Evolutionary conservation across 1,284 basidiomycete species (phyloP), one percentile per base, ranked within the genome.

Genomic region (Entoloma clypeatum): DNA sequence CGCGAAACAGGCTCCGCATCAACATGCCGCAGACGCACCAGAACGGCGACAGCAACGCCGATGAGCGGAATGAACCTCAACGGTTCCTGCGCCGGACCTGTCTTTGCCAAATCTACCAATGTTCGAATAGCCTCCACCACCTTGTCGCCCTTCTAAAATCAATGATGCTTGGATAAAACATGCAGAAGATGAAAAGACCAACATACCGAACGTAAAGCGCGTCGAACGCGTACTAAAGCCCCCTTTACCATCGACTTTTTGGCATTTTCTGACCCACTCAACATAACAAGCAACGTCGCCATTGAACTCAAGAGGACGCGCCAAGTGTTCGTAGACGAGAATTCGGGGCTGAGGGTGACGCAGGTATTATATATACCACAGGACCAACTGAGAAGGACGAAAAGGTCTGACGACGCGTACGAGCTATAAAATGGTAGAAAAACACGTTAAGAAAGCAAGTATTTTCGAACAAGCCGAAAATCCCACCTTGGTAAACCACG

Each of bases 301-400:
- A 85, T 65, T 13, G 72, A 67, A 17, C 66, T 64, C 11, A 79
- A 53, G 13, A 88, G 69, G 2, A 63, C 61, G 1, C 56, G 62
- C 73, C 75, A 85, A 17, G 67, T 53, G 10, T 66, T 64, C 2
- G 72, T 65, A 2, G 67, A 62, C 1, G 65, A 39, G 50, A 79
- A 78, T 14, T 68, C 55, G 2, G 66, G 58, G 36, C 73, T 71
- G 27, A 58, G 45, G 37, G 68, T 57, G 8, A 75, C 52, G 47
- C 72, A 77, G 7, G 68, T 64, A 3, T 69, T 60, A 55, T 86
- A 88, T 28, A 90, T 60, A 9, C 71, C 72, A 54, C 81, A 84
- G 5, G 77, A 68, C 86, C 89, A 92, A 50, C 71, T 79, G 24
- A 90, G 68, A 5, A 92, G 72, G 13, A 86, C 77, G 55, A 85